phyloP scores from a whole-genome alignment of 2,329 filamentous ascomycete species.

The Fusarium chuoi region DNA sequence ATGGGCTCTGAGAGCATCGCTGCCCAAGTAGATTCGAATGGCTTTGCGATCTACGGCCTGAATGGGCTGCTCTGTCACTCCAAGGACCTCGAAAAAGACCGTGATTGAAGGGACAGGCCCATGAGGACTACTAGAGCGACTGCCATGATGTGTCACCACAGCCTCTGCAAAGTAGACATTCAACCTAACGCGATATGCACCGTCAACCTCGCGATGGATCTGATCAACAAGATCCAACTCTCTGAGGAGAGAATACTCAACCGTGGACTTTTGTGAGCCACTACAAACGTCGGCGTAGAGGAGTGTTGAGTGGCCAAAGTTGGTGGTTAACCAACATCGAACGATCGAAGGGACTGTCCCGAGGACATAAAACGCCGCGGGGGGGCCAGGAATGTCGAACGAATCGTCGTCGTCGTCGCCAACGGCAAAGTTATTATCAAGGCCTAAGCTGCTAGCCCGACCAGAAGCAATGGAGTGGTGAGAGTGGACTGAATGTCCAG shows the following conservation, averaged over 20 bases:
- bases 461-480: constrained; percentile 78
- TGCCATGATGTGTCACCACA: constrained; percentile 79
- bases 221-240: constrained; percentile 77
- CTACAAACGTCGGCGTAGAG: constrained; percentile 93
- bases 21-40: constrained; percentile 90
- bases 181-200: constrained; percentile 75
- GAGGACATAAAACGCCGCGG: constrained; percentile 85
- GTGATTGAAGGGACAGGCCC: constrained; percentile 77
- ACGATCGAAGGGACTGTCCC: constrained; percentile 94
- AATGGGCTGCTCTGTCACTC: constrained; percentile 59
- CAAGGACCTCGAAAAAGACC: constrained; percentile 80
- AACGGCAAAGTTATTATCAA: constrained; percentile 75
- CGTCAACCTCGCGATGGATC: constrained; percentile 73
- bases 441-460: constrained; percentile 86
- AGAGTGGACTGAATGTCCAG: constrained; percentile 80
- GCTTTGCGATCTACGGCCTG: constrained; percentile 58
- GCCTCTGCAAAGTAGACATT: constrained; percentile 92
- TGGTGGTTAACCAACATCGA: constrained; percentile 91
- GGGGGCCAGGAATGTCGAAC: constrained; percentile 76
- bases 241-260: constrained; percentile 79
- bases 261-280: constrained; percentile 86
- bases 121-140: constrained; percentile 78
- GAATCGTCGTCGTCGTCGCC: constrained; percentile 75
- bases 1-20: constrained; percentile 84
- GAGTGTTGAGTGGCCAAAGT: constrained; percentile 89